phyloP scores from a whole-genome alignment of 495 filamentous ascomycete genomes.

The Lasiosphaeris hirsuta region DNA sequence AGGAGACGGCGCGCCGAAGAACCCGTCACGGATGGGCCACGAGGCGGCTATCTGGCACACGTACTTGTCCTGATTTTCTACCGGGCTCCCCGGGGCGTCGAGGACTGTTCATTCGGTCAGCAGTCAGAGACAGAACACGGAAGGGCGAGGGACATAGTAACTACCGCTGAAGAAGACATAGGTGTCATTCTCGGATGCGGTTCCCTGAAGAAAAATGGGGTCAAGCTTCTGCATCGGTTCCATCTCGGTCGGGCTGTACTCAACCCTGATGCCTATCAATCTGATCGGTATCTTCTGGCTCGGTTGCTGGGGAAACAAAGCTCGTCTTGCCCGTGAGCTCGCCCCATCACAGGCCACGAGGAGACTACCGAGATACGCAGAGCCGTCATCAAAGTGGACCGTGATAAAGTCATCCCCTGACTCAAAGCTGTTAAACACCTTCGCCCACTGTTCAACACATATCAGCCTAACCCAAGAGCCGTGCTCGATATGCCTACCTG shows the following conservation, averaged over 20 bases:
- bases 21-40: constrained; percentile 42
- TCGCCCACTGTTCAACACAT: constrained; percentile 22
- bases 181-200: constrained; percentile 52
- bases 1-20: constrained; percentile 19
- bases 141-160: background rate
- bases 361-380: constrained; percentile 21
- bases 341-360: constrained; percentile 34
- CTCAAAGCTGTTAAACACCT: constrained; percentile 17
- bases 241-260: constrained; percentile 29
- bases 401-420: constrained; percentile 20
- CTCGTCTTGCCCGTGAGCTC: constrained; percentile 24
- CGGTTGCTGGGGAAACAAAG: constrained; percentile 22
- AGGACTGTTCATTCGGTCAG: constrained; percentile 24
- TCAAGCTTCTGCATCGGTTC: constrained; percentile 42
- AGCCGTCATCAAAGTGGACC: constrained; percentile 30
- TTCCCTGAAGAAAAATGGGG: constrained; percentile 59
- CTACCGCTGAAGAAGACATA: constrained; percentile 41
- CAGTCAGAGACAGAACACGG: background rate
- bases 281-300: constrained; percentile 27
- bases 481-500: constrained; percentile 22
- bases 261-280: constrained; percentile 29
- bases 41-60: constrained; percentile 51
- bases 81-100: constrained; percentile 28
- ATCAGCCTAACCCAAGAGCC: background rate
- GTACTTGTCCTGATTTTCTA: constrained; percentile 17